Base-by-base conservation (phyloP, 192 early-diverging fungal genomes). In the Coemansia sp. region DNA sequence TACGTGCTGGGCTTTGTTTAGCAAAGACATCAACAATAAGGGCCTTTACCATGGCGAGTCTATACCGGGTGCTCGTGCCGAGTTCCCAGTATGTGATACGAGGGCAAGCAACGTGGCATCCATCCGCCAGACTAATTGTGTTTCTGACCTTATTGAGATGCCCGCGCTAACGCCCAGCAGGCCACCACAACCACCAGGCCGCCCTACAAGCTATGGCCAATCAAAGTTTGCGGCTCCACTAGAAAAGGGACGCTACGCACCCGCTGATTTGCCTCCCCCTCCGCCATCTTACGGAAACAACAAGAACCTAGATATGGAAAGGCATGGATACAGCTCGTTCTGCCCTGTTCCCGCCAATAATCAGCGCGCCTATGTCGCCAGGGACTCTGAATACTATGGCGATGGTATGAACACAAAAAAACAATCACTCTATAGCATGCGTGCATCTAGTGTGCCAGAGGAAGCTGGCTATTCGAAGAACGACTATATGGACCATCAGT, bases 401-500 rank as follows among this genome's bases (percentile, higher is more conserved):
- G 56, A 58, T 10, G 56, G 56, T 9, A 43, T 43, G 11, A 70
- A 65, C 55, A 68, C 62, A 0, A 28, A 51, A 18, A 64, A 59
- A 6, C 68, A 67, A 21, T 79, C 77, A 14, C 71, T 68, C 36
- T 71, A 79, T 26, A 66, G 77, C 33, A 36, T 66, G 35, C 77
- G 77, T 8, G 68, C 62, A 2, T 79, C 77, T 21, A 61, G 36
- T 21, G 39, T 79, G 1, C 77, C 77, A 21, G 71, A 74, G 10
- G 77, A 74, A 14, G 77, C 71, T 9, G 77, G 74, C n/a, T 79
- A 74, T 18, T 23, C 74, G n/a, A 73, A 74, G 43, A 74, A 59
- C 39, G 63, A 70, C 20, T 79, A 79, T 38, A 28, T 66, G 24
- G 45, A 68, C 53, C 48, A 71, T 9, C 55, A 74, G 26, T 79